Conservation (phyloP, 2,329 filamentous ascomycete genomes). For the Aspergillus chevalieri region DNA sequence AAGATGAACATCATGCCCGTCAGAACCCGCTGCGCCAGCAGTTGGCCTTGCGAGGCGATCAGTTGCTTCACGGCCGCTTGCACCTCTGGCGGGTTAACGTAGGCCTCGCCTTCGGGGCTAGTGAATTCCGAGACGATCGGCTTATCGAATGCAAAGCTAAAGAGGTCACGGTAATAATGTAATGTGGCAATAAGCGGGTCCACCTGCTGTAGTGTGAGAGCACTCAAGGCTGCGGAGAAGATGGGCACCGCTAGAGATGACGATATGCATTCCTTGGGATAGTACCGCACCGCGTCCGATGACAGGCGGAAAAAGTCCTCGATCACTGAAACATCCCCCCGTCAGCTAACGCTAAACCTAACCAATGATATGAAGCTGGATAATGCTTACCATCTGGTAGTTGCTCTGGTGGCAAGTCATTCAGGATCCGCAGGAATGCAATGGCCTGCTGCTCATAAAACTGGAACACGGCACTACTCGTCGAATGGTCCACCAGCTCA, state of each 20-base stretch:
- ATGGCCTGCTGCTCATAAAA: constrained; percentile 94
- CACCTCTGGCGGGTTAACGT: constrained; percentile 62
- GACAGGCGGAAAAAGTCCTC: constrained; percentile 95
- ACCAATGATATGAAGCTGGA: not conserved
- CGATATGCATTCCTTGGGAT: constrained; percentile 74
- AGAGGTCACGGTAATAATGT: constrained; percentile 85
- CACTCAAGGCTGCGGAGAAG: constrained; percentile 78
- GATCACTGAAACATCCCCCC: constrained; percentile 53
- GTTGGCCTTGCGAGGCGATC: constrained; percentile 63
- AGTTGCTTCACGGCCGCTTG: constrained; percentile 67
- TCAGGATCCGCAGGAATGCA: constrained; percentile 82
- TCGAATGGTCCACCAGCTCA: constrained; percentile 74
- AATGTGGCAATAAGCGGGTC: constrained; percentile 86
- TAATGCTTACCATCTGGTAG: constrained; percentile 57
- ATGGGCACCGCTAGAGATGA: constrained; percentile 75
- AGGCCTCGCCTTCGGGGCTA: constrained; percentile 54
- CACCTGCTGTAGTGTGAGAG: constrained; percentile 80
- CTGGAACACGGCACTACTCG: constrained; percentile 78
- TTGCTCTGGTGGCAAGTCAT: constrained; percentile 70
- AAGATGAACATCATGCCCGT: constrained; percentile 99
- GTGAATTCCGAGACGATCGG: constrained; percentile 51
- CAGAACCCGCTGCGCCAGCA: constrained; percentile 79
- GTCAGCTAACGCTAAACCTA: constrained; percentile 6
- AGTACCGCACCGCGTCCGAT: constrained; percentile 87
- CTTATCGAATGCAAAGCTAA: constrained; percentile 79